Evolutionary conservation across 2,329 filamentous ascomycete genomes (phyloP).

Genomic region (Colletotrichum sp.): DNA sequence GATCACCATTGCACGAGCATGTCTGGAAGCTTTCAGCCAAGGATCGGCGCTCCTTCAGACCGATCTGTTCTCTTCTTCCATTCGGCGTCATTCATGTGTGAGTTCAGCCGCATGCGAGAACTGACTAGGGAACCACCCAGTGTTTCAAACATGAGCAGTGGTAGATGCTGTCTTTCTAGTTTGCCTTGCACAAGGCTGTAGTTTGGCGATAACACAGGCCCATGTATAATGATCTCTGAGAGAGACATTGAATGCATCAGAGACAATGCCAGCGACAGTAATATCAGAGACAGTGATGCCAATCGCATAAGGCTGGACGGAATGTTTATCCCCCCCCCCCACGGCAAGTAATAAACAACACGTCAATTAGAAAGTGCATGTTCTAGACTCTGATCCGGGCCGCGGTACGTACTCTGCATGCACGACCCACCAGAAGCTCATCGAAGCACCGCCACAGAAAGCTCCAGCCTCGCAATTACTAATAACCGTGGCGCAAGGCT

Average conservation of each 20-base stretch:
- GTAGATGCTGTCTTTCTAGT: neutral
- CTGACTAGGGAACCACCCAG: neutral
- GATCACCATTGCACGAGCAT: neutral
- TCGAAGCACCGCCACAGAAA: neutral
- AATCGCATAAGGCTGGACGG: conserved; percentile 1
- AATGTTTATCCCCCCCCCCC: neutral
- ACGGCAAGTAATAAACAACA: neutral
- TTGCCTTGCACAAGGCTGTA: neutral
- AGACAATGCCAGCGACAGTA: neutral
- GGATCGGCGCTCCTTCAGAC: neutral
- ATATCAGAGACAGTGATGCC: neutral
- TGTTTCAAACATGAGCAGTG: neutral
- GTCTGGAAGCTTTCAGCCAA: neutral
- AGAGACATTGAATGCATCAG: neutral
- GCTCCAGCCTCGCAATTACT: conserved; percentile 13
- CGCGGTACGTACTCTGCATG: neutral
- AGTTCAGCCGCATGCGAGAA: neutral
- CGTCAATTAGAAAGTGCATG: neutral
- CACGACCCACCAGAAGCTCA: neutral
- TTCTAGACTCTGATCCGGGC: neutral
- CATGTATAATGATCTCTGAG: neutral
- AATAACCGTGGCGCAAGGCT: conserved; percentile 17
- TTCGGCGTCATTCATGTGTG: neutral
- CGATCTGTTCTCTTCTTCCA: neutral
- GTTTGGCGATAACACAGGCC: neutral